Base-by-base conservation (phyloP, 495 filamentous ascomycete species). In the Clohesyomyces aquaticus region DNA sequence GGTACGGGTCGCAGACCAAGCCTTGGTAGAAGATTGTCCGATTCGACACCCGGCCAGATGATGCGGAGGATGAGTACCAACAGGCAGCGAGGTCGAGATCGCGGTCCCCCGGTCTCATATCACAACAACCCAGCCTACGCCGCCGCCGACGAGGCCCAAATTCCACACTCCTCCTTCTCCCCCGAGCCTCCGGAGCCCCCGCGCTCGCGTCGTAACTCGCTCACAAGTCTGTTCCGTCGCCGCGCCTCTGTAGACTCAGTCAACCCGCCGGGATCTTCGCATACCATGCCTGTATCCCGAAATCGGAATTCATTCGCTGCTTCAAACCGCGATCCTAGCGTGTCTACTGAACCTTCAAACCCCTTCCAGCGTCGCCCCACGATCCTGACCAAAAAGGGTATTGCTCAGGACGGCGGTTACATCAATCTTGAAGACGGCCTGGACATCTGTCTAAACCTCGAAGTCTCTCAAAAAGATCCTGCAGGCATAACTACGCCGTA, bases 401-500 rank as follows among this genome's bases (percentile, higher is more conserved):
- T 74, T 4, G 66, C 74, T 10, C 77, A 75, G 2, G 57, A 68
- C 21, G 69, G 43, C 25, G 45, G 19, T 16, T 73, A 76, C 22
- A 77, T 93, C 68, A 83, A 95, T 65, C 79, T 96, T 0, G 79
- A 90, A 63, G 86, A 86, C 43, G 92, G 91, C 1, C 78, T 98
- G 22, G 91, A 96, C 53, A 85, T 98, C 26, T 87, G 82, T 10
- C 74, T 98, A 26, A 93, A 95, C 67, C 83, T 94, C 68, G 94
- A 98, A 77, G 83, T 97, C 65, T 89, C 85, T 66, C 84, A 88
- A 26, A 82, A 83, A 59, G 91, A 98, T 69, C 94, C 95, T 0
- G 83, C 87, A 0, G 95, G 94, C n/a, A 88, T 88, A 66, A 98
- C 94, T 1, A 82, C 84, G 46, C 88, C 91, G 28, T 98, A 98